Evolutionary conservation across 176 grass and related monocot genomes (phyloP).

Genomic region (barley (Hordeum vulgare)): MorexV3_pseudomolecules_assembly NC_058519.1:619960949-619961448

Average conservation of each 20-base stretch:
- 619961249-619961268: constrained; percentile 48
- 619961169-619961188: neutral
- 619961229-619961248: neutral
- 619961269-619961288: constrained; percentile 47
- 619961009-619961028: constrained; percentile 28
- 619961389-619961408: neutral
- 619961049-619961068: constrained; percentile 50
- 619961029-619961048: constrained; percentile 43
- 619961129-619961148: neutral
- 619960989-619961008: constrained; percentile 25
- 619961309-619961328: constrained; percentile 3
- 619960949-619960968: constrained; percentile 12
- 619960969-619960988: constrained; percentile 9
- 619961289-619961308: constrained; percentile 53
- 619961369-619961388: neutral
- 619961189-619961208: neutral
- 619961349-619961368: neutral
- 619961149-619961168: neutral
- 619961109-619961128: constrained; percentile 31
- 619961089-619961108: constrained; percentile 29
- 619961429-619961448: neutral
- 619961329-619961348: neutral
- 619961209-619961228: neutral
- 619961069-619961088: constrained; percentile 41
- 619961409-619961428: neutral